These are phyloP conservation scores for Penicillium bialowiezense DNA, from an alignment of 495 filamentous ascomycete genomes.

Conservation along the genomic window DNA sequence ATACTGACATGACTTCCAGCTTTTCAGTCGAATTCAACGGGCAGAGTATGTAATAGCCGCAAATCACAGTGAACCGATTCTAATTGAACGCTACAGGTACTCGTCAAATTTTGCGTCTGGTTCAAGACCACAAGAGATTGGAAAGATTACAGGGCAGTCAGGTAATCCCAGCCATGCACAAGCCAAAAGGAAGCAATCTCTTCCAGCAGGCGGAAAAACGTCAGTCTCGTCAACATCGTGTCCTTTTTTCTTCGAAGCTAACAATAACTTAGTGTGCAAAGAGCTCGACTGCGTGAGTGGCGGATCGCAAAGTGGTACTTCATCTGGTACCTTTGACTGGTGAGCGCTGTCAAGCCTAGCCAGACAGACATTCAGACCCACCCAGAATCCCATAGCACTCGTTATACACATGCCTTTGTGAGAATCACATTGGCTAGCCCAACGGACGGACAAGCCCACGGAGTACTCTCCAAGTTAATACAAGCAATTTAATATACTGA, in stretches of 20 bases:
- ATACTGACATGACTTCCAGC: background rate
- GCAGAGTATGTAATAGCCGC: background rate
- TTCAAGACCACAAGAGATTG: slow-evolving; percentile 31
- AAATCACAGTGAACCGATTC: no score
- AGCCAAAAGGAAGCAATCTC: slow-evolving; percentile 26
- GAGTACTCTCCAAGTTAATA: no score
- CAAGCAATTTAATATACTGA: no score
- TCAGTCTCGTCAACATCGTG: slow-evolving; percentile 17
- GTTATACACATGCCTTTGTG: no score
- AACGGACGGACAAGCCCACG: no score
- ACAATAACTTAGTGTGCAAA: slow-evolving; percentile 39
- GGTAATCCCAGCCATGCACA: slow-evolving; percentile 30
- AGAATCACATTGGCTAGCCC: no score
- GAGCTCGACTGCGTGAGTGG: slow-evolving; percentile 28
- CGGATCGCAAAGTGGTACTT: slow-evolving; percentile 9
- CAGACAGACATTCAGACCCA: no score
- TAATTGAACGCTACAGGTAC: background rate
- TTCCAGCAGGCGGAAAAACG: slow-evolving; percentile 37
- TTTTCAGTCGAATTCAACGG: background rate
- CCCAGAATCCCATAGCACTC: no score
- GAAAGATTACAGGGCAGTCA: slow-evolving; percentile 23
- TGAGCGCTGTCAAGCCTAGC: background rate
- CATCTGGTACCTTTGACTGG: slow-evolving; percentile 17
- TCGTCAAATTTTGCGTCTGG: slow-evolving; percentile 12
- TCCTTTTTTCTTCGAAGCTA: no score